Conservation (phyloP, 805 yeast genomes). For the Yamadazyma laniorum region DNA sequence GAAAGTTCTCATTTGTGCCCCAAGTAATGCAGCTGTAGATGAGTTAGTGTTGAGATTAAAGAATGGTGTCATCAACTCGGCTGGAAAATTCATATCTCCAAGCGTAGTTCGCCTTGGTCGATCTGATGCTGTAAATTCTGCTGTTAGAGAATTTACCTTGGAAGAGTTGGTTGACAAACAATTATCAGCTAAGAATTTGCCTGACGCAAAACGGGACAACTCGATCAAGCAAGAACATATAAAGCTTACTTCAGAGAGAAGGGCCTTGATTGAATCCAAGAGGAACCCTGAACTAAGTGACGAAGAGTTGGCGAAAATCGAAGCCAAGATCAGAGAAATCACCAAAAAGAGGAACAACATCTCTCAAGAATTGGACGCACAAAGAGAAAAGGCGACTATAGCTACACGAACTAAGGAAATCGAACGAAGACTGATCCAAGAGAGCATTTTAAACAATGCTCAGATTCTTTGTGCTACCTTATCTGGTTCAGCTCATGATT, state of each 20-base stretch:
- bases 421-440: constrained; percentile 72
- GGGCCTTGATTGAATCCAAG: constrained; percentile 32
- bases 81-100: constrained; percentile 56
- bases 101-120: constrained; percentile 84
- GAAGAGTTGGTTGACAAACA: constrained; percentile 80
- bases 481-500: constrained; percentile 92
- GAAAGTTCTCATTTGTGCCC: constrained; percentile 89
- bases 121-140: constrained; percentile 79
- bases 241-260: constrained; percentile 56
- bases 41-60: constrained; percentile 83
- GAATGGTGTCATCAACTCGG: constrained; percentile 60
- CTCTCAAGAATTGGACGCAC: constrained; percentile 72
- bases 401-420: constrained; percentile 74
- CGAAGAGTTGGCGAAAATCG: constrained; percentile 46
- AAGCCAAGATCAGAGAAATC: constrained; percentile 52
- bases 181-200: constrained; percentile 33
- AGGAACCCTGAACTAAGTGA: constrained; percentile 27
- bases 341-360: constrained; percentile 62
- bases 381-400: constrained; percentile 69
- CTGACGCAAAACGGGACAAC: constrained; percentile 29
- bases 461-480: constrained; percentile 88
- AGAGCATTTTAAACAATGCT: constrained; percentile 66
- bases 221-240: constrained; percentile 50
- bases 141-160: constrained; percentile 77
- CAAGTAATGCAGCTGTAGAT: constrained; percentile 98